phyloP scores from a whole-genome alignment of 768 basidiomycete genomes.

The Lentinus tigrinus region DNA sequence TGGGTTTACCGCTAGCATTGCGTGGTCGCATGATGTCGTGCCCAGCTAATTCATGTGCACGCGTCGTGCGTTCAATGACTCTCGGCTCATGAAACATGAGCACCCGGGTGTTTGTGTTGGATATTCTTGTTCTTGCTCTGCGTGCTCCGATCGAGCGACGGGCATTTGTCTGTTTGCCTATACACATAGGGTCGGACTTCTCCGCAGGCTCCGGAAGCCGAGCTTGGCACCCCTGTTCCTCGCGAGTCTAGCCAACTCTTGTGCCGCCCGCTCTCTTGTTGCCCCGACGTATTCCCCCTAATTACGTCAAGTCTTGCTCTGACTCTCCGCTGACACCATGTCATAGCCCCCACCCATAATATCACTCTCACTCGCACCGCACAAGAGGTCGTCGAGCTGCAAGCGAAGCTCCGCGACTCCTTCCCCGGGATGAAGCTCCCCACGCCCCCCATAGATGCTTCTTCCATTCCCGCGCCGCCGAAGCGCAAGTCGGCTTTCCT shows the following conservation, averaged over 20 bases:
- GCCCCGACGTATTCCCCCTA: constrained; percentile 14
- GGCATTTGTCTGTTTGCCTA: no score
- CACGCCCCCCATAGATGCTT: constrained; percentile 57
- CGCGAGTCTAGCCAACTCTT: not conserved
- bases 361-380: constrained; percentile 80
- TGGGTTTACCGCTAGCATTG: no score
- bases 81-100: no score
- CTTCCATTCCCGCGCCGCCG: constrained; percentile 48
- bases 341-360: constrained; percentile 83
- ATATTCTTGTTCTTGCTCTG: no score
- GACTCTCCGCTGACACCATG: constrained; percentile 28
- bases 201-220: no score
- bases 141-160: no score
- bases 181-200: no score
- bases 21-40: no score
- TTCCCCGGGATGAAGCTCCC: constrained; percentile 59
- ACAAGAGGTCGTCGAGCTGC: constrained; percentile 77
- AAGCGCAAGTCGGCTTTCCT: constrained; percentile 86
- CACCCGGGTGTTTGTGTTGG: no score
- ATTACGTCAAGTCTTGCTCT: constrained; percentile 17
- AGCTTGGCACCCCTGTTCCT: no score
- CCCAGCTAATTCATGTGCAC: no score
- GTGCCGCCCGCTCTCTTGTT: constrained; percentile 1
- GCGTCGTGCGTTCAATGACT: no score
- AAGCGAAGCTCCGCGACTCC: constrained; percentile 71